Percentiles rank a stretch among this genome's conserved stretches.
Evolutionary conservation across 208 protist genomes (phyloP).

Genomic region (Crithidia sp.): DNA sequence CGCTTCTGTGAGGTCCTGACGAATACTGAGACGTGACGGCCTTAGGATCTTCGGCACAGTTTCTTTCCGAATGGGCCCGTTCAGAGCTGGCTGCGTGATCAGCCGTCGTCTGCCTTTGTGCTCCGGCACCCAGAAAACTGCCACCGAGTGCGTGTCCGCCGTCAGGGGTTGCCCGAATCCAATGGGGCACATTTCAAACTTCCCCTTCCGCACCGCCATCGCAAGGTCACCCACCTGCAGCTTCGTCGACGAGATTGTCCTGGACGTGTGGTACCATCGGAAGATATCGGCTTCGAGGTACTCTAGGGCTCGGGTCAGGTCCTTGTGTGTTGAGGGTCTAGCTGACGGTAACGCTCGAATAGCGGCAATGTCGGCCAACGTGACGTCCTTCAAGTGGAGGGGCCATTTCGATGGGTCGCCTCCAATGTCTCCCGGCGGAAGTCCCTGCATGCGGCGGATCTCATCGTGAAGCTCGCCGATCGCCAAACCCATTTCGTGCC

Average conservation of each 20-base stretch:
- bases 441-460: not conserved
- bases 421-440: not conserved
- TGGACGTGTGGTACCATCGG: not conserved
- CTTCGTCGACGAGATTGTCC: conserved; percentile 6
- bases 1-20: not conserved
- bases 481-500: not conserved
- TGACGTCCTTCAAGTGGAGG: not conserved
- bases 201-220: not conserved
- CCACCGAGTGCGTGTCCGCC: not conserved
- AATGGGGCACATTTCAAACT: conserved; percentile 6
- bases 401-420: not conserved
- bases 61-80: not conserved
- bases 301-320: not conserved
- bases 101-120: conserved; percentile 5
- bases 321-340: not conserved
- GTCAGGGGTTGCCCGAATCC: not conserved
- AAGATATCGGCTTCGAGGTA: not conserved
- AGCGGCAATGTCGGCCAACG: not conserved
- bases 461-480: conserved; percentile 4
- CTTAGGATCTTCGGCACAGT: not conserved
- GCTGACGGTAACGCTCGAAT: not conserved
- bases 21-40: not conserved
- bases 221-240: not conserved
- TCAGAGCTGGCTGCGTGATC: conserved; percentile 7
- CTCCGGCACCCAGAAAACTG: conserved; percentile 6